Evolutionary conservation across 208 protist genomes (phyloP).

Genomic region (Leishmania martiniquensis): DNA sequence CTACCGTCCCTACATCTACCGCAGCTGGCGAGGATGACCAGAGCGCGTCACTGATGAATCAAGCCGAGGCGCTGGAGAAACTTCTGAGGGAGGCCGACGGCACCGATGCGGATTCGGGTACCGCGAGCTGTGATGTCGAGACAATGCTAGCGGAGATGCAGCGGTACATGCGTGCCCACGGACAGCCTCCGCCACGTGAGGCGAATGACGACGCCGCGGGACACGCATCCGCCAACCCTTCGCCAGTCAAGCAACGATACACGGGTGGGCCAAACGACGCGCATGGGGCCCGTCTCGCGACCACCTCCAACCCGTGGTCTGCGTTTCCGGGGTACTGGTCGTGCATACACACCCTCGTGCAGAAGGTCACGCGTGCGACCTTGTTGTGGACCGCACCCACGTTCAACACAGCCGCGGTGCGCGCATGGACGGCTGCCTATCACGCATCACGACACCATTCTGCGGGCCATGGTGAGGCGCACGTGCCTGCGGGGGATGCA

Average conservation of each 20-base stretch:
- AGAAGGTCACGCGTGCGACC: constrained; percentile 5
- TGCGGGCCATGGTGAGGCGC: background rate
- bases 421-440: constrained; percentile 29
- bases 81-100: constrained; percentile 20
- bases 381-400: constrained; percentile 45
- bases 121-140: constrained; percentile 3
- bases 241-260: background rate
- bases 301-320: constrained; percentile 13
- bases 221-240: background rate
- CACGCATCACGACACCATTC: background rate
- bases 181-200: background rate
- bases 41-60: constrained; percentile 4
- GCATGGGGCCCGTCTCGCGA: background rate
- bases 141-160: constrained; percentile 28
- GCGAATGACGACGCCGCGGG: background rate
- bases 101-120: constrained; percentile 1
- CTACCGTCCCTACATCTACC: background rate
- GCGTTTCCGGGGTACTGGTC: constrained; percentile 33
- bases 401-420: constrained; percentile 35
- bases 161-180: constrained; percentile 4
- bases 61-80: constrained; percentile 32
- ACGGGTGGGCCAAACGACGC: background rate
- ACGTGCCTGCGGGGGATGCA: background rate
- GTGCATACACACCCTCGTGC: constrained; percentile 21
- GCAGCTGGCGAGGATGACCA: background rate